Evolutionary conservation across 495 filamentous ascomycete species (phyloP).

Genomic region (Xylaria cubensis): DNA sequence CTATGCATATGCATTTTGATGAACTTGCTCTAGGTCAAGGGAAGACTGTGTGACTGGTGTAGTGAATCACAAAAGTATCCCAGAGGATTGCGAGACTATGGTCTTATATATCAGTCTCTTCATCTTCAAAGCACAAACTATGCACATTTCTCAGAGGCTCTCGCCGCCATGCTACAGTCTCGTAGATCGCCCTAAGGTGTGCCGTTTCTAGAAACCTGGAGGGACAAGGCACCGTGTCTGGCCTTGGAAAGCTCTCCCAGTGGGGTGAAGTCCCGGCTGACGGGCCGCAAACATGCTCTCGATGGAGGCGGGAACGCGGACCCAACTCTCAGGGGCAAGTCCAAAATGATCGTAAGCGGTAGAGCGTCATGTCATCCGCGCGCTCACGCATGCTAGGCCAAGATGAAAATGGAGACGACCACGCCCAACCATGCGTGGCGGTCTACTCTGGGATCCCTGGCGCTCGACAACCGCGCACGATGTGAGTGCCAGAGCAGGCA

Average conservation of each 20-base stretch:
- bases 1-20: conserved; percentile 37
- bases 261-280: conserved; percentile 17
- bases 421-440: background rate
- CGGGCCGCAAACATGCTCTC: conserved; percentile 23
- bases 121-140: background rate
- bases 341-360: conserved; percentile 9
- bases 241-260: conserved; percentile 7
- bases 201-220: conserved; percentile 19
- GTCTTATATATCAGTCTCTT: conserved; percentile 24
- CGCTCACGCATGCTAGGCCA: conserved; percentile 19
- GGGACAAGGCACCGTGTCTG: background rate
- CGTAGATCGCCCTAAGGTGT: background rate
- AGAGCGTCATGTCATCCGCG: background rate
- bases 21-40: conserved; percentile 32
- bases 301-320: conserved; percentile 1
- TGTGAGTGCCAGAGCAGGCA: background rate
- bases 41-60: conserved; percentile 29
- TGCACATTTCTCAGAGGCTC: background rate
- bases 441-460: background rate
- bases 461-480: background rate
- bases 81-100: conserved; percentile 20
- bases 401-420: background rate
- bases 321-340: conserved; percentile 1
- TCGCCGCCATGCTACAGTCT: background rate
- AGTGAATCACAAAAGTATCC: conserved; percentile 15